A percentile compares a stretch with the other conserved stretches of the same genome.
These are phyloP conservation scores for Lactarius indigo DNA, from an alignment of 768 basidiomycete species.

Conservation along the genomic window DNA sequence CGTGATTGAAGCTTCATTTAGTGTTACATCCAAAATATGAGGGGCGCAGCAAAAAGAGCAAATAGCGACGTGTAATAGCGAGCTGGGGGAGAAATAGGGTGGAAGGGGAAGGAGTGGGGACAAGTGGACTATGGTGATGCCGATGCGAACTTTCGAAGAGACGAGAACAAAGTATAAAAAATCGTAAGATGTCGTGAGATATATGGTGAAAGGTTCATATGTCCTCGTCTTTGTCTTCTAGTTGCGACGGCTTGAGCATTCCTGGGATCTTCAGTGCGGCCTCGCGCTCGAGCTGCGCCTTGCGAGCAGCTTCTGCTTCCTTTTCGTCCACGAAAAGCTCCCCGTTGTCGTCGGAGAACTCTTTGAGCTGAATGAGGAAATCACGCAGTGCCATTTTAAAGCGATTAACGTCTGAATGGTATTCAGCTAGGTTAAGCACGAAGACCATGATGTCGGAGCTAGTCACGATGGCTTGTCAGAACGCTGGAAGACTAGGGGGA, in stretches of 20 bases:
- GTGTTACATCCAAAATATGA: conserved; percentile 24
- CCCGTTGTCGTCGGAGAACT: conserved; percentile 92
- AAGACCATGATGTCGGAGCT: conserved; percentile 75
- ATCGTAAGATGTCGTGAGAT: conserved; percentile 23
- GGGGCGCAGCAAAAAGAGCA: conserved; percentile 22
- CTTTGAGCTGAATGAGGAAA: conserved; percentile 97
- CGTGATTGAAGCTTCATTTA: conserved; percentile 19
- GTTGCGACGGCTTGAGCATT: conserved; percentile 91
- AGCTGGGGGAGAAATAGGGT: conserved; percentile 12
- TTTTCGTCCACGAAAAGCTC: conserved; percentile 94
- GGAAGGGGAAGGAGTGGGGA: conserved; percentile 7
- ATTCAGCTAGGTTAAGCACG: conserved; percentile 62
- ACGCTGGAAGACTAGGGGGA: background rate
- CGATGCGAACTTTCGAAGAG: conserved; percentile 15
- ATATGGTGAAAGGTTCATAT: conserved; percentile 40
- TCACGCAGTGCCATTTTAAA: conserved; percentile 96
- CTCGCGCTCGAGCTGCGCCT: conserved; percentile 80
- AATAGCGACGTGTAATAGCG: conserved; percentile 23
- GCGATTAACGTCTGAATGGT: conserved; percentile 74
- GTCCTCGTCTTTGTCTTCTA: conserved; percentile 93
- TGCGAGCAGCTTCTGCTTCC: conserved; percentile 75
- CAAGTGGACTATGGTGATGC: conserved; percentile 18
- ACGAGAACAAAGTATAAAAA: conserved; percentile 18
- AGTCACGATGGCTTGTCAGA: conserved; percentile 14
- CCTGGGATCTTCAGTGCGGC: conserved; percentile 94